A percentile compares a stretch with the other conserved stretches of the same genome.
Evolutionary conservation across 2,329 filamentous ascomycete genomes (phyloP).

Genomic region (Stemphylium beticola): DNA sequence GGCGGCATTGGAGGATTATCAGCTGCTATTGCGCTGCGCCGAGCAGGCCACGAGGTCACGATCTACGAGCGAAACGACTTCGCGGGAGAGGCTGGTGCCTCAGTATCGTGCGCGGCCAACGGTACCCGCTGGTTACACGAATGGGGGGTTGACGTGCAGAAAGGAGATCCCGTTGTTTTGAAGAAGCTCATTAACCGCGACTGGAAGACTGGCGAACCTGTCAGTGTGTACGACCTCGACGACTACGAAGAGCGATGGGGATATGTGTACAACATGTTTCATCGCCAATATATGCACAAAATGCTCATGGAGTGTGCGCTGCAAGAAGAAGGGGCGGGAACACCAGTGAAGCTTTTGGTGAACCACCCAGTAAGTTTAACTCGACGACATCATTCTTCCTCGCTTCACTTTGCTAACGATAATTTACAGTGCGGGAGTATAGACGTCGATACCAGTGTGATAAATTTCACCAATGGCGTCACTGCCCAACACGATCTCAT

Average conservation of each 20-base stretch:
- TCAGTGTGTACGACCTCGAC: slow-evolving; percentile 67
- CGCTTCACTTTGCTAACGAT: no score
- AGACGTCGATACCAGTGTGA: slow-evolving; percentile 54
- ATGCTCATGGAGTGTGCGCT: slow-evolving; percentile 69
- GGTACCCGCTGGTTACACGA: slow-evolving; percentile 73
- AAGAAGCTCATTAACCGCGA: slow-evolving; percentile 72
- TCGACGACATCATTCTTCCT: neutral
- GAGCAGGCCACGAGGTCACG: slow-evolving; percentile 62
- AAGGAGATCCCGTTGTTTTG: slow-evolving; percentile 70
- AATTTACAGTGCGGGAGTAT: slow-evolving; percentile 56
- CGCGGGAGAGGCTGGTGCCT: slow-evolving; percentile 67
- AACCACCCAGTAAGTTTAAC: slow-evolving; percentile 56
- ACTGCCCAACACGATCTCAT: slow-evolving; percentile 64
- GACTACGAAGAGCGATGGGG: slow-evolving; percentile 72
- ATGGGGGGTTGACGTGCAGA: slow-evolving; percentile 69
- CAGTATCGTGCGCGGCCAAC: slow-evolving; percentile 66
- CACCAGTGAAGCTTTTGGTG: slow-evolving; percentile 60
- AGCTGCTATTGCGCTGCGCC: slow-evolving; percentile 59
- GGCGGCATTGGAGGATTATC: slow-evolving; percentile 62
- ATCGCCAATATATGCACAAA: slow-evolving; percentile 70
- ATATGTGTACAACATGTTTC: slow-evolving; percentile 70
- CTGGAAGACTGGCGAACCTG: slow-evolving; percentile 71
- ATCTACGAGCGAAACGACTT: slow-evolving; percentile 72
- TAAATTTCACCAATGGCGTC: slow-evolving; percentile 55
- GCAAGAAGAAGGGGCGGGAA: slow-evolving; percentile 59